These are phyloP conservation scores for Penicillium steckii DNA, from an alignment of 495 filamentous ascomycete genomes.

Conservation along the genomic window DNA sequence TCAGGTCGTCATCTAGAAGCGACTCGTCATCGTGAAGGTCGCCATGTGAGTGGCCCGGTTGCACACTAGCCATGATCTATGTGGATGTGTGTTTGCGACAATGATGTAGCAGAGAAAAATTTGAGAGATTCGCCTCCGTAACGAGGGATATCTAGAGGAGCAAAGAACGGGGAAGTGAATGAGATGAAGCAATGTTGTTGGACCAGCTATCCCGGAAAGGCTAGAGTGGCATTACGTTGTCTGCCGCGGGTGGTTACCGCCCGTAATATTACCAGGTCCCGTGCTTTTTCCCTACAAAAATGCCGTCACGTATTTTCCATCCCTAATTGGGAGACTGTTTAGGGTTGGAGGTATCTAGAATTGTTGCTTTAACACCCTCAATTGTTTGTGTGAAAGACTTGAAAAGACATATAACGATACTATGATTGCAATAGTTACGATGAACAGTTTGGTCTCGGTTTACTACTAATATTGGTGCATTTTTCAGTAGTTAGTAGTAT, in stretches of 20 bases:
- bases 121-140: slow-evolving; percentile 8
- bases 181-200: slow-evolving; percentile 22
- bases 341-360: no score
- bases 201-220: slow-evolving; percentile 38
- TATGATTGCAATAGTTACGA: no score
- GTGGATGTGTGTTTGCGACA: slow-evolving; percentile 9
- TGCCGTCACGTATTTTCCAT: background rate
- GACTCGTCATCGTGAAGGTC: slow-evolving; percentile 55
- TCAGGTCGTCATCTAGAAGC: slow-evolving; percentile 82
- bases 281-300: background rate
- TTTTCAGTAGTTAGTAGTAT: no score
- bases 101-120: no score
- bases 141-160: slow-evolving; percentile 1
- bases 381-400: no score
- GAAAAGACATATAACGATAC: no score
- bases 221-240: slow-evolving; percentile 48
- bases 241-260: slow-evolving; percentile 19
- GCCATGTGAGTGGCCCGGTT: slow-evolving; percentile 35
- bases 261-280: slow-evolving; percentile 3
- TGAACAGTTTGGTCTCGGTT: no score
- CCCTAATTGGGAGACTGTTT: background rate
- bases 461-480: no score
- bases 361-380: no score
- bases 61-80: slow-evolving; percentile 46
- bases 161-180: slow-evolving; percentile 3